A percentile compares a stretch with the other conserved stretches of the same genome.
phyloP scores from a whole-genome alignment of 352 stramenopile species.

The Pythium utonaiense region DNA sequence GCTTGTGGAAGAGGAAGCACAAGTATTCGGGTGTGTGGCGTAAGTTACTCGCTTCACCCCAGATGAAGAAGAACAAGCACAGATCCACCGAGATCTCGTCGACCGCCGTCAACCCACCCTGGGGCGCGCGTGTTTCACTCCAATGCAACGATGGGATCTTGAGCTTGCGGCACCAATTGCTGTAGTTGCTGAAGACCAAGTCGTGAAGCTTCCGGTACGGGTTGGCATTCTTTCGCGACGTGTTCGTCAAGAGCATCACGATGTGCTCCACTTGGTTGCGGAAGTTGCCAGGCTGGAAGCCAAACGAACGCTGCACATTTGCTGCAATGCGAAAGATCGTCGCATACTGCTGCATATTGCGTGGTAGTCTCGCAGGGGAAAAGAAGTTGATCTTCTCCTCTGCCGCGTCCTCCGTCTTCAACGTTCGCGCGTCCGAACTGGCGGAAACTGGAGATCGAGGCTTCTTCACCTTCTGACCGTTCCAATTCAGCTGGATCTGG shows the following conservation, averaged over 20 bases:
- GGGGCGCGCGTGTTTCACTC: conserved; percentile 64
- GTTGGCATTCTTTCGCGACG: conserved; percentile 64
- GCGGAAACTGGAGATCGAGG: conserved; percentile 53
- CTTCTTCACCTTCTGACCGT: conserved; percentile 19
- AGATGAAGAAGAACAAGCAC: conserved; percentile 98
- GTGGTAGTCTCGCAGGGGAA: conserved; percentile 54
- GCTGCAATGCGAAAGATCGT: conserved; percentile 80
- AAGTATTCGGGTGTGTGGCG: conserved; percentile 97
- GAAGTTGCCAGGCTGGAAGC: conserved; percentile 84
- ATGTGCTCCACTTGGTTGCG: conserved; percentile 98
- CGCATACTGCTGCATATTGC: conserved; percentile 83
- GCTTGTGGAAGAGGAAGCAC: conserved; percentile 98
- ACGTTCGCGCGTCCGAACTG: conserved; percentile 73
- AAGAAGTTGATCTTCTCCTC: conserved; percentile 80
- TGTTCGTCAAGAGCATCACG: conserved; percentile 95
- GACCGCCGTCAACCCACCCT: conserved; percentile 80
- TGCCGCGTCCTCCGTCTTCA: conserved; percentile 41
- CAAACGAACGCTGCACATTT: conserved; percentile 84
- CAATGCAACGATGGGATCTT: conserved; percentile 65
- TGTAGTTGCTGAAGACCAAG: conserved; percentile 86
- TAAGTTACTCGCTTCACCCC: conserved; percentile 97
- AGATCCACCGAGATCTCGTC: conserved; percentile 85
- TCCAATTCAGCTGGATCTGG: conserved; percentile 32
- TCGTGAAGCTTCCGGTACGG: conserved; percentile 81
- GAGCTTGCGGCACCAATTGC: conserved; percentile 87